Evolutionary conservation across 192 early-diverging fungal species (phyloP).

Genomic region (Podila horticola): DNA sequence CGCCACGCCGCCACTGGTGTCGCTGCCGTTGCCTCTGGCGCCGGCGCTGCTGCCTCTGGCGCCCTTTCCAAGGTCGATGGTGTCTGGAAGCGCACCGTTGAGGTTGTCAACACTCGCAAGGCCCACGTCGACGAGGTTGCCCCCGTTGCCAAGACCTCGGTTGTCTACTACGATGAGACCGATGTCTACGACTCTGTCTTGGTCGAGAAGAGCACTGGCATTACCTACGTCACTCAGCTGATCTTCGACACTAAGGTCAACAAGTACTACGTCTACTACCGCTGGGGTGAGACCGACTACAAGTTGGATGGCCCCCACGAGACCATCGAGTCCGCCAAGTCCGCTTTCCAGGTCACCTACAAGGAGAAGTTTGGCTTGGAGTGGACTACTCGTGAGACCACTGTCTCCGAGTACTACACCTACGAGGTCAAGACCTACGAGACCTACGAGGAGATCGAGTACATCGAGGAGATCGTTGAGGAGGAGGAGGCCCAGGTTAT

Average conservation of each 20-base stretch:
- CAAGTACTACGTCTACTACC: slow-evolving; percentile 30
- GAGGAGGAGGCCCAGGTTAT: not conserved
- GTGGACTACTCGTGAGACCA: slow-evolving; percentile 19
- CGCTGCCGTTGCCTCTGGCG: not conserved
- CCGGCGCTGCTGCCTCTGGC: not conserved
- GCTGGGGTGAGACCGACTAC: slow-evolving; percentile 27
- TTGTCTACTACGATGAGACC: no score
- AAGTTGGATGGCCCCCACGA: slow-evolving; percentile 29
- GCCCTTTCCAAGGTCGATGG: no score
- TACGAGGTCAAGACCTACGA: no score
- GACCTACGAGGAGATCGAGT: not conserved
- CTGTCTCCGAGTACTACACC: not conserved
- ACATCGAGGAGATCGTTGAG: not conserved
- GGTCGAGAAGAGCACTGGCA: slow-evolving; percentile 22
- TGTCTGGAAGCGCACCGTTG: no score
- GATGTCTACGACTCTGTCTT: no score
- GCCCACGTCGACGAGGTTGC: no score
- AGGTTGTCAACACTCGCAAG: no score
- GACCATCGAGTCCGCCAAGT: slow-evolving; percentile 23
- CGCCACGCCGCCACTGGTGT: slow-evolving; percentile 4
- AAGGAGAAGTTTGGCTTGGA: slow-evolving; percentile 21
- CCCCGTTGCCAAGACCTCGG: no score
- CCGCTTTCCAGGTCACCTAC: slow-evolving; percentile 23
- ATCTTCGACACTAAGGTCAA: slow-evolving; percentile 11
- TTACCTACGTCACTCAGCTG: slow-evolving; percentile 24